Base-by-base conservation (phyloP, 805 yeast species). In the Candida ficus region DNA sequence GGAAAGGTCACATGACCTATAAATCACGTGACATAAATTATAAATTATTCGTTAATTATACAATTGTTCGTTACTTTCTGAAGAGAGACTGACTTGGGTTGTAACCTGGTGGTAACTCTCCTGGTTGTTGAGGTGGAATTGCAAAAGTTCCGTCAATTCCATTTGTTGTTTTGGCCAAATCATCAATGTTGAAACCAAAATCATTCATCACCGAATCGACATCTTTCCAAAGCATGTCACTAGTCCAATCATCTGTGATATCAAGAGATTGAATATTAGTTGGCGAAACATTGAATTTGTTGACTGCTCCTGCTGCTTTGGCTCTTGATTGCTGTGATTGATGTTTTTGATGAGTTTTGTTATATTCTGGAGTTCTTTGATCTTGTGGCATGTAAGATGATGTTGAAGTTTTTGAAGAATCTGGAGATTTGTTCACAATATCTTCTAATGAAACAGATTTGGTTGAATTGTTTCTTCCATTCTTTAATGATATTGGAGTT, bases 201-300 rank as follows among this genome's bases (percentile, higher is more conserved):
- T 87, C 95, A 56, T 84, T 86, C 95, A 88, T 86, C 43, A 88
- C 84, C 35, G 86, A 71, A 48, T 87, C 95, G 22, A 88, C 90
- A 56, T 88, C 95, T 54, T 81, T 83, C 89, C 72, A 68, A 2
- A 68, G 62, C 55, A 64, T 57, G 29, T 67, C 72, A 16, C 64
- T 63, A 16, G 65, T 62, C 72, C 72, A 67, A 34, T 66, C 67
- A 43, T 66, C 72, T 54, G 62, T 61, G 11, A 58, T 56, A 20
- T 64, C 70, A 45, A 63, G 45, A 1, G 57, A 41, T 43, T 56
- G 54, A 18, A 52, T 46, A 29, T 48, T 47, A 7, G 54, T 46
- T 12, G 57, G 58, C 3, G 57, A 48, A 6, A 50, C 41, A 10
- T 42, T 41, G 14, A 16, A 20, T 9, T 12, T 13, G 9, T 17